Evolutionary conservation across 768 basidiomycete species (phyloP), one percentile per base, ranked within the genome.

Genomic region (Amanita inopinata): DNA sequence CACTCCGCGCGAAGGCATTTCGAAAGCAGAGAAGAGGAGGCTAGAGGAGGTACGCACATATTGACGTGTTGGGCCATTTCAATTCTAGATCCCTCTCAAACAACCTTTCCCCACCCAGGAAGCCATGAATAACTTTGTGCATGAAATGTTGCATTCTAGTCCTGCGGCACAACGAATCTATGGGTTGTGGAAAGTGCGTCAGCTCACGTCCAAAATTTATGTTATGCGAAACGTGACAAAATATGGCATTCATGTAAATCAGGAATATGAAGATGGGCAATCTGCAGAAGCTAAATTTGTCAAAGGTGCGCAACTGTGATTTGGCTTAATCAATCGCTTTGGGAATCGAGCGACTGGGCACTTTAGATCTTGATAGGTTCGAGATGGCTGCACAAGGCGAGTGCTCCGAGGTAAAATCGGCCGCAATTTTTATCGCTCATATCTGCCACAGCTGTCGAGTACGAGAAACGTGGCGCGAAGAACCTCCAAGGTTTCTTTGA

Each of bases 111-210:
- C 22, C n/a, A 33, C 27, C 42, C 58, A 90, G 78, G 82, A 83
- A 54, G 92, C 92, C 2, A 97, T 97, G 83, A 73, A 82, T 39
- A 87, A 87, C 47, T 91, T 97, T 56, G 70, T 86, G 3, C 70
- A 86, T 40, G 85, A 84, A 42, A 93, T 97, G 87, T 61, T 97
- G n/a, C 86, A 88, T 48, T 61, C 74, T 28, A 77, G 72, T 45
- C 73, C 79, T 11, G 78, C 80, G 0, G 82, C 83, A 3, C 66
- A 76, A 41, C 72, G 71, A 23, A 87, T 92, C 15, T 60, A 75
- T 48, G 62, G 71, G 0, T 60, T 93, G 0, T 94, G 86, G 85
- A 62, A 76, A 62, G 87, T 79, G 46, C 11, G 63, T 60, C n/a
- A 2, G 25, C 7, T 40, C n/a, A n/a, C n/a, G n/a, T n/a, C n/a